These are phyloP conservation scores for Cryptosporidium ryanae DNA, from an alignment of 169 alveolate genomes.

Conservation along the genomic window DNA sequence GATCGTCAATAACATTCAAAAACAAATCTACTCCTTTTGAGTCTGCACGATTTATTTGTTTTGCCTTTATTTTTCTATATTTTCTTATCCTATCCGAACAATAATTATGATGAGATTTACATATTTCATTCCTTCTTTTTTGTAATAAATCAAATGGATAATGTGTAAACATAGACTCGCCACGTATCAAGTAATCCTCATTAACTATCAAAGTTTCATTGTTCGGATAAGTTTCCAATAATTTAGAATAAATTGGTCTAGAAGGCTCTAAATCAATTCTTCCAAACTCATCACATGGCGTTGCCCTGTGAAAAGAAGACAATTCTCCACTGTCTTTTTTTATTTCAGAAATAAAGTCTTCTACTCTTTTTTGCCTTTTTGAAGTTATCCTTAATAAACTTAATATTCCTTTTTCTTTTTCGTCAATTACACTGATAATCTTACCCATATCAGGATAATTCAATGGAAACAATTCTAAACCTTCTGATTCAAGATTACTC, in stretches of 20 bases:
- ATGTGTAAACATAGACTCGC: conserved; percentile 31
- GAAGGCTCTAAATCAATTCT: conserved; percentile 75
- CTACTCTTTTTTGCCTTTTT: conserved; percentile 60
- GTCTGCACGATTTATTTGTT: conserved; percentile 26
- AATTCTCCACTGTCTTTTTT: conserved; percentile 27
- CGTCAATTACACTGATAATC: conserved; percentile 16
- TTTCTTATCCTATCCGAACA: conserved; percentile 37
- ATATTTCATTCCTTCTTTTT: conserved; percentile 30
- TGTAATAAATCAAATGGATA: conserved; percentile 3
- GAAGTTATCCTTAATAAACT: conserved; percentile 43
- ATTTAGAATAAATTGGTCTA: conserved; percentile 19
- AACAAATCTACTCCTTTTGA: conserved; percentile 41
- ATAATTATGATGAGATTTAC: conserved; percentile 20
- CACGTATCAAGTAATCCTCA: conserved; percentile 19
- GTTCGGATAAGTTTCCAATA: neutral
- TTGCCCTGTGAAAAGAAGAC: conserved; percentile 16
- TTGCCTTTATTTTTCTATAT: conserved; percentile 25
- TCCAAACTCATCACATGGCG: conserved; percentile 74
- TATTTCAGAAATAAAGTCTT: conserved; percentile 45
- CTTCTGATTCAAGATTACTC: conserved; percentile 45
- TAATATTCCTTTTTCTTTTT: conserved; percentile 25
- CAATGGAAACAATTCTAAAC: conserved; percentile 22
- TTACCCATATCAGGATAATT: conserved; percentile 32
- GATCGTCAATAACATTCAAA: neutral
- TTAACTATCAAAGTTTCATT: neutral